A percentile compares a stretch with the other conserved stretches of the same genome.
phyloP scores from a whole-genome alignment of 768 basidiomycete species.

The Exsudoporus frostii region DNA sequence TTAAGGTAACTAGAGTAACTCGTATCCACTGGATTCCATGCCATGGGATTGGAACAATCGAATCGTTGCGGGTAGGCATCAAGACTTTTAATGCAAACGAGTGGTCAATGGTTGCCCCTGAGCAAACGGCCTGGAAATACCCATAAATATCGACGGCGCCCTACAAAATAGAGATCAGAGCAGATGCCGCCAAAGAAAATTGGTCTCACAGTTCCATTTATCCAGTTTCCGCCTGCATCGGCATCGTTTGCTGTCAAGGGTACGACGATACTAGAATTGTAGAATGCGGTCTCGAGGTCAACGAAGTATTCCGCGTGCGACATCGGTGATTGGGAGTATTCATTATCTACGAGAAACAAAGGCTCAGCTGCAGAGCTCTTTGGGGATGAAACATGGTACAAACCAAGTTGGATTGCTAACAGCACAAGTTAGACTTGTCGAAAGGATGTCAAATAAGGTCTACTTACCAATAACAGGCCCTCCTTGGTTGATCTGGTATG shows the following conservation, averaged over 20 bases:
- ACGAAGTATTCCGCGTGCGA: slow-evolving; percentile 55
- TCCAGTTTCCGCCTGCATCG: slow-evolving; percentile 53
- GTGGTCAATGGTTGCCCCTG: neutral
- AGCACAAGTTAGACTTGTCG: neutral
- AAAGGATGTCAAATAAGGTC: neutral
- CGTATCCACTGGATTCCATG: slow-evolving; percentile 62
- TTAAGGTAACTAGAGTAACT: slow-evolving; percentile 66
- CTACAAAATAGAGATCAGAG: slow-evolving; percentile 27
- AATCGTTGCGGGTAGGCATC: slow-evolving; percentile 79
- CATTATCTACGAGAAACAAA: slow-evolving; percentile 53
- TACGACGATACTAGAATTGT: slow-evolving; percentile 55
- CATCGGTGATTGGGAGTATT: slow-evolving; percentile 54
- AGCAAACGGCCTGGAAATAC: slow-evolving; percentile 30
- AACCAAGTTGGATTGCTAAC: slow-evolving; percentile 57
- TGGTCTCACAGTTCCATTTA: slow-evolving; percentile 60
- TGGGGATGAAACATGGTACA: slow-evolving; percentile 7
- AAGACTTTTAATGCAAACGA: slow-evolving; percentile 33
- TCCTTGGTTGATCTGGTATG: slow-evolving; percentile 66
- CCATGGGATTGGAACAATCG: slow-evolving; percentile 71
- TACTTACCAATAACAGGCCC: slow-evolving; percentile 71
- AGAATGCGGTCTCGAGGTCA: slow-evolving; percentile 56
- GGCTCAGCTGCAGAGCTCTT: neutral
- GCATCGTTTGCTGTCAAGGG: slow-evolving; percentile 77
- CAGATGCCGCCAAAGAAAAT: neutral
- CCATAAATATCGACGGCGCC: slow-evolving; percentile 72